Percentiles rank a stretch among this genome's conserved stretches.
Evolutionary conservation across 495 filamentous ascomycete genomes (phyloP).

Genomic region (Lasiosphaeria ovina): DNA sequence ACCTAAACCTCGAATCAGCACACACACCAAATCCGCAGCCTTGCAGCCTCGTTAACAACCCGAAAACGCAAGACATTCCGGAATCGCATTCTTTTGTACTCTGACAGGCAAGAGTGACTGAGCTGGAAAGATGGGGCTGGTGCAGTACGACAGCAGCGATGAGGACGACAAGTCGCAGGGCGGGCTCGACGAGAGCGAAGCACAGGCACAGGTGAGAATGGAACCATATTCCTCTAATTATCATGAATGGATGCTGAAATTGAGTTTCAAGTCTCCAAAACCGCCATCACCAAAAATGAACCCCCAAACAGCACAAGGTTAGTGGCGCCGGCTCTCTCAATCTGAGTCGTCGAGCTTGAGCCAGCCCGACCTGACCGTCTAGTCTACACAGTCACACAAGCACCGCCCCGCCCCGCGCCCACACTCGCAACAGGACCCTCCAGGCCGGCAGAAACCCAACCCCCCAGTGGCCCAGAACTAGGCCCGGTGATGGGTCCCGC

Average conservation of each 20-base stretch:
- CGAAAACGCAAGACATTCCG: not conserved
- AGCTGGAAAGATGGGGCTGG: constrained; percentile 58
- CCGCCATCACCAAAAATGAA: not conserved
- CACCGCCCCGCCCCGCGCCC: not conserved
- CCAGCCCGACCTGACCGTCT: no score
- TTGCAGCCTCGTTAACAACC: not conserved
- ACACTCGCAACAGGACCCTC: not conserved
- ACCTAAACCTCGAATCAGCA: constrained; percentile 7
- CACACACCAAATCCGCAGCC: not conserved
- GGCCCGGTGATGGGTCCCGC: constrained; percentile 38
- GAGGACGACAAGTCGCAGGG: constrained; percentile 58
- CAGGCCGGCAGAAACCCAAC: constrained; percentile 2
- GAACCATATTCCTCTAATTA: no score
- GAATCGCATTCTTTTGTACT: not conserved
- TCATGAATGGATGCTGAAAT: constrained; percentile 6
- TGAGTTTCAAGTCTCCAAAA: constrained; percentile 10
- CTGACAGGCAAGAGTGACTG: not conserved
- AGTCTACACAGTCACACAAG: not conserved
- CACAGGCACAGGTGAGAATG: constrained; percentile 7
- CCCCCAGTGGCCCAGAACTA: constrained; percentile 16
- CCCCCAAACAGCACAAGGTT: no score
- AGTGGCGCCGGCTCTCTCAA: no score
- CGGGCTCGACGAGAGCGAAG: constrained; percentile 30
- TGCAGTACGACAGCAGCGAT: constrained; percentile 74
- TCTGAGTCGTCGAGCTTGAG: no score